A percentile compares a stretch with the other conserved stretches of the same genome.
Conservation (phyloP, 169 alveolate genomes). For the Plasmodium chabaudi region DNA sequence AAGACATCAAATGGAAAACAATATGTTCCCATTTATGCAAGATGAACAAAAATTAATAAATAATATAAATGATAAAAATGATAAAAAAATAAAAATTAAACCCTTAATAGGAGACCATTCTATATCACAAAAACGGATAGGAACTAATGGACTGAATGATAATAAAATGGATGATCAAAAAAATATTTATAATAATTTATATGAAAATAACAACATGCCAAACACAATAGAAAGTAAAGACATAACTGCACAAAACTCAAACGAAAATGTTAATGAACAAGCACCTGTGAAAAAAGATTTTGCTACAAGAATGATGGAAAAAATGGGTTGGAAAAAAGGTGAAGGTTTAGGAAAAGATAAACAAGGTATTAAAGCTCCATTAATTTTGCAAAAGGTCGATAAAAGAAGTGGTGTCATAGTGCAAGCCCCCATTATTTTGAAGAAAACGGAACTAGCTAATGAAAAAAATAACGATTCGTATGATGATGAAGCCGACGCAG, state of each 20-base stretch:
- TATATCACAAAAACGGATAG: neutral
- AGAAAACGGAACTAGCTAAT: conserved; percentile 64
- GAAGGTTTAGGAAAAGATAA: conserved; percentile 90
- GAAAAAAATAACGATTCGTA: conserved; percentile 21
- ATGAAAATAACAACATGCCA: conserved; percentile 4
- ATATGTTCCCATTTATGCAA: neutral
- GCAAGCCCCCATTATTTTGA: conserved; percentile 68
- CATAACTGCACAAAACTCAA: conserved; percentile 6
- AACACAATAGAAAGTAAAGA: conserved; percentile 30
- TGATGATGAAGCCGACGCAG: conserved; percentile 64
- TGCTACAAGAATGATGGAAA: conserved; percentile 91
- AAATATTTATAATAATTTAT: neutral
- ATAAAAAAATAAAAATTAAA: neutral
- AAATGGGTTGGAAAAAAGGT: conserved; percentile 93
- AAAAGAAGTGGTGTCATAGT: conserved; percentile 90
- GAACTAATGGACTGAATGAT: neutral
- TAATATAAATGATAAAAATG: conserved; percentile 1
- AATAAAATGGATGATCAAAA: conserved; percentile 8
- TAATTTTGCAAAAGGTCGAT: conserved; percentile 86
- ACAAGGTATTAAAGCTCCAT: conserved; percentile 91
- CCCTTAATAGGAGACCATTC: neutral
- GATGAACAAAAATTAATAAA: neutral
- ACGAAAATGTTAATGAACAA: conserved; percentile 23
- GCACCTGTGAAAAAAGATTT: conserved; percentile 83
- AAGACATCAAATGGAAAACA: neutral